Conservation (phyloP, 1,284 basidiomycete species). For the Stereum hirsutum region DNA sequence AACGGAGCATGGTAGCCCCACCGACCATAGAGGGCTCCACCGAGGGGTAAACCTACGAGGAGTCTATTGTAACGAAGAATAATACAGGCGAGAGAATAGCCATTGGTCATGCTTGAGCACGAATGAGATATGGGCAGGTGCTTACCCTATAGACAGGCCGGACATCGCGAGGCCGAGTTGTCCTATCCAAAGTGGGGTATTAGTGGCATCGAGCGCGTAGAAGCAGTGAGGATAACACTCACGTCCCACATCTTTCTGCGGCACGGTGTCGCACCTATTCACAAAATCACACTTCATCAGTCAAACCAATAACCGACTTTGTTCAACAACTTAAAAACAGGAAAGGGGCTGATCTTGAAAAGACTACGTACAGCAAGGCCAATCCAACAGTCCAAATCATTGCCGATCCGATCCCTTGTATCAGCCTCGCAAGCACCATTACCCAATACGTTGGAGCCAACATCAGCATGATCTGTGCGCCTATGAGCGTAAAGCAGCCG, state of each 20-base stretch:
- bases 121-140: too few relatives aligned
- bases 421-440: slow-evolving; percentile 64
- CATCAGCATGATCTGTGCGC: slow-evolving; percentile 67
- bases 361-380: slow-evolving; percentile 48
- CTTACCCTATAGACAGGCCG: slow-evolving; percentile 58
- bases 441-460: slow-evolving; percentile 60
- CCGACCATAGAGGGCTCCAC: slow-evolving; percentile 56
- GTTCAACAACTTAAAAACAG: too few relatives aligned
- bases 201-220: neutral
- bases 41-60: slow-evolving; percentile 60
- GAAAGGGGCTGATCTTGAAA: too few relatives aligned
- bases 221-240: slow-evolving; percentile 16
- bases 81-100: neutral
- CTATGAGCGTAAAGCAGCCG: slow-evolving; percentile 48
- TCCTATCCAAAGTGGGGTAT: slow-evolving; percentile 26
- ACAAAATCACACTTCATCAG: neutral
- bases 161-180: slow-evolving; percentile 69
- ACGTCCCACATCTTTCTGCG: slow-evolving; percentile 51
- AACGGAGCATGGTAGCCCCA: slow-evolving; percentile 73
- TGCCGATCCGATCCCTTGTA: slow-evolving; percentile 68
- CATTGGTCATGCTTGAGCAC: neutral
- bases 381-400: slow-evolving; percentile 72
- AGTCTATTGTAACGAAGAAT: too few relatives aligned
- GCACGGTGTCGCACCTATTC: slow-evolving; percentile 60
- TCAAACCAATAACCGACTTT: slow-evolving; percentile 6